These are phyloP conservation scores for Nicotiana undulata DNA, from an alignment of 257 asterid genomes.

Conservation along the genomic window DNA sequence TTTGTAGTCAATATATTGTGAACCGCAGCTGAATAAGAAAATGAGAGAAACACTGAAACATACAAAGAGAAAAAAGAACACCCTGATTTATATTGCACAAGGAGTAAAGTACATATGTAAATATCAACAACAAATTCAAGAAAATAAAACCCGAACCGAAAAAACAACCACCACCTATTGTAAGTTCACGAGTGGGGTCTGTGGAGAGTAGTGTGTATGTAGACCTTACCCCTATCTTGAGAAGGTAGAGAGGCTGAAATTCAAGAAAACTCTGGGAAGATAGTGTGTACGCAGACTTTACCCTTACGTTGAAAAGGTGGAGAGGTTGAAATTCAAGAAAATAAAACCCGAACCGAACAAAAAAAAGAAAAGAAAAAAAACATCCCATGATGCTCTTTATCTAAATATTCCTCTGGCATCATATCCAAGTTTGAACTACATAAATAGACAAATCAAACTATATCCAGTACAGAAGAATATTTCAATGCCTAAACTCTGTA, in stretches of 20 bases:
- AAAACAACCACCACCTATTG: not conserved
- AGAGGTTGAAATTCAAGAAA: no score
- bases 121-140: not conserved
- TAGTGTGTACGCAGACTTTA: no score
- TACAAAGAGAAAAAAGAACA: not conserved
- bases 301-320: no score
- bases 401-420: not conserved
- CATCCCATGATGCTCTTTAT: not conserved
- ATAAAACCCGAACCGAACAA: no score
- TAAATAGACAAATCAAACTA: not conserved
- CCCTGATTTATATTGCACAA: not conserved
- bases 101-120: not conserved
- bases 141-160: not conserved
- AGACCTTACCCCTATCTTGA: no score
- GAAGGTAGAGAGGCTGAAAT: no score
- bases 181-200: no score
- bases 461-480: not conserved
- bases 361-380: not conserved
- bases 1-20: not conserved
- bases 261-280: no score
- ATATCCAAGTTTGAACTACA: not conserved
- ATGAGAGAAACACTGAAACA: not conserved
- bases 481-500: constrained; percentile 11
- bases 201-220: no score
- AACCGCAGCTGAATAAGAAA: not conserved